Conservation (phyloP, 176 grass and related monocot genomes). For the Avena insularis region DNA sequence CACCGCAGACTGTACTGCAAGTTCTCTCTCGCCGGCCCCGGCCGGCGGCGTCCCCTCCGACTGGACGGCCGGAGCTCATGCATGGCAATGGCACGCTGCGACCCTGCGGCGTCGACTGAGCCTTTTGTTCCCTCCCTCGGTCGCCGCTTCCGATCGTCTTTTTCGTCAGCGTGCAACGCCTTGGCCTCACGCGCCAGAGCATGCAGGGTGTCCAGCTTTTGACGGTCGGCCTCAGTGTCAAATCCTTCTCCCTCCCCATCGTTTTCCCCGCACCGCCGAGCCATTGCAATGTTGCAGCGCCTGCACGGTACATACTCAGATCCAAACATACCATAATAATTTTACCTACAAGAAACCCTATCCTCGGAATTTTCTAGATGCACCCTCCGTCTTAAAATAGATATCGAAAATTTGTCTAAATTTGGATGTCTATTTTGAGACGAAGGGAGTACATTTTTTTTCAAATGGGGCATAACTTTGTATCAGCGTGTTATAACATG, state of each 20-base stretch:
- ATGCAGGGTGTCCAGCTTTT: constrained; percentile 20
- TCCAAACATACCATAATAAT: no score
- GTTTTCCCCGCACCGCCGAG: neutral
- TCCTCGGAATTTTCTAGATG: no score
- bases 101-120: constrained; percentile 12
- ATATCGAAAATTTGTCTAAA: no score
- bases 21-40: neutral
- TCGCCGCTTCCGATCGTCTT: constrained; percentile 2
- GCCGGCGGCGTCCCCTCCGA: constrained; percentile 13
- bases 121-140: neutral
- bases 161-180: constrained; percentile 43
- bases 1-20: neutral
- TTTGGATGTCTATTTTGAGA: no score
- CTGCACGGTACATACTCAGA: no score
- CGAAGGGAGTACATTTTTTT: no score
- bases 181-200: constrained; percentile 26
- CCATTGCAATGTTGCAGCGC: no score
- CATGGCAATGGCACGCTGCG: neutral
- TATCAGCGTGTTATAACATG: no score
- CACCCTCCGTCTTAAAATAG: no score
- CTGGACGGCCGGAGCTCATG: neutral
- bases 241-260: neutral
- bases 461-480: no score
- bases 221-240: neutral
- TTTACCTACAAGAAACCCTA: no score